Base-by-base conservation (phyloP, 1,284 basidiomycete genomes). In the Irpex sp. region DNA sequence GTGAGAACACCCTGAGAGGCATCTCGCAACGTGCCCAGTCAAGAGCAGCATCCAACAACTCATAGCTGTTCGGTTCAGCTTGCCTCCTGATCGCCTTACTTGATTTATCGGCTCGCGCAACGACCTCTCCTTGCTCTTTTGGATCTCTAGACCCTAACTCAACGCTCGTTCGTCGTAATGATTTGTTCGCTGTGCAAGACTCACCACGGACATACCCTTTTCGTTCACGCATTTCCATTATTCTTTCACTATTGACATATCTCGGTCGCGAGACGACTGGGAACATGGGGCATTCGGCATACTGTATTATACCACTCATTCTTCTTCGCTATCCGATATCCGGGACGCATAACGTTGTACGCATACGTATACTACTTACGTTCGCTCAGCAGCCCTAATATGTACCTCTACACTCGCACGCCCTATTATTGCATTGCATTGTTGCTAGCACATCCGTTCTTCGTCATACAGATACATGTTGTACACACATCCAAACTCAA, bases 1-100 rank as follows among this genome's bases (percentile, higher is more conserved):
- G 61, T 11, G 58, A 63, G 37, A 66, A 65, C 19, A 70, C 67
- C n/a, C 65, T 65, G 19, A 59, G 59, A 60, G 38, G 38, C 6
- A 52, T 68, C 63, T 60, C 64, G 21, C 65, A 64, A 37, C 65
- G 65, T 34, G 64, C 60, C 19, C 64, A 67, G 1, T 64, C 65
- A 26, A 62, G 57, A 31, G 26, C 54, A 65, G 57, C 17, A 17
- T 51, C 49, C 8, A 3, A 37, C 9, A 17, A 36, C 6, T 59
- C 58, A 34, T 59, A 47, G 44, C 15, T 52, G 26, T 44, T 57
- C 34, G 1, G 7, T 17, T 56, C 34, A 26, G 4, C 26, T 36
- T 34, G 13, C 1, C 26, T 56, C 11, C 21, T 21, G 3, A 11
- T 9, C 34, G 7, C 21, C n/a, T 26, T 11, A 13, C 26, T 17